phyloP scores from a whole-genome alignment of 2,329 filamentous ascomycete species.

The Dactylonectria estremocensis region DNA sequence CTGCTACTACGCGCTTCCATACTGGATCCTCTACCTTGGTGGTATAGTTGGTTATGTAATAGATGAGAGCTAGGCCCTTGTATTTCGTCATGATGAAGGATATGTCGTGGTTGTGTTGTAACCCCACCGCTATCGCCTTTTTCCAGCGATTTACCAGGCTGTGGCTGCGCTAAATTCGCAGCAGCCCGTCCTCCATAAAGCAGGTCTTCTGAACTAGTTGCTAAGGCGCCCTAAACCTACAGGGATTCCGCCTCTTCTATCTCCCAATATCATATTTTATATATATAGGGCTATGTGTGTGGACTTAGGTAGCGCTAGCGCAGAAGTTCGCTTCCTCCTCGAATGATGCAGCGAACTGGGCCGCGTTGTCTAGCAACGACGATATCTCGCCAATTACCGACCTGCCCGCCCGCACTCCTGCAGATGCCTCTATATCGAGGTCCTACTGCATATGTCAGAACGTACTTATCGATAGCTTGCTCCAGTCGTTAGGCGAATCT shows the following conservation, averaged over 20 bases:
- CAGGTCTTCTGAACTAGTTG: slow-evolving; percentile 12
- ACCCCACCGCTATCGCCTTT: slow-evolving; percentile 25
- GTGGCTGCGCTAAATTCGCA: slow-evolving; percentile 14
- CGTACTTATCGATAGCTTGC: too few relatives aligned
- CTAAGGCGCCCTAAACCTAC: slow-evolving; percentile 32
- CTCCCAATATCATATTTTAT: slow-evolving; percentile 8
- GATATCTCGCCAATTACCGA: neutral
- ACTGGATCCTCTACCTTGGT: slow-evolving; percentile 28
- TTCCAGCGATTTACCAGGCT: slow-evolving; percentile 30
- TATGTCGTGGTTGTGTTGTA: slow-evolving; percentile 25
- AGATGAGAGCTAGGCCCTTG: slow-evolving; percentile 20
- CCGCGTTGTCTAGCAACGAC: neutral
- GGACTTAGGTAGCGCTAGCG: slow-evolving; percentile 4
- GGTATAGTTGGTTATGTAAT: slow-evolving; percentile 24
- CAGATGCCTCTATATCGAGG: too few relatives aligned
- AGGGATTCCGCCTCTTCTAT: neutral
- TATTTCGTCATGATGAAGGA: neutral
- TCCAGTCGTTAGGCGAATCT: too few relatives aligned
- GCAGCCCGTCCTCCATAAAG: slow-evolving; percentile 19
- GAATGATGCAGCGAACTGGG: neutral
- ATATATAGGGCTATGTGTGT: slow-evolving; percentile 21
- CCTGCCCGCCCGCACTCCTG: too few relatives aligned
- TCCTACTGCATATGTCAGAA: too few relatives aligned
- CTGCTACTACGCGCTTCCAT: slow-evolving; percentile 14
- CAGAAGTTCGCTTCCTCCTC: slow-evolving; percentile 26